Base-by-base conservation (phyloP, 768 basidiomycete genomes). In the Hysterangium stoloniferum region DNA sequence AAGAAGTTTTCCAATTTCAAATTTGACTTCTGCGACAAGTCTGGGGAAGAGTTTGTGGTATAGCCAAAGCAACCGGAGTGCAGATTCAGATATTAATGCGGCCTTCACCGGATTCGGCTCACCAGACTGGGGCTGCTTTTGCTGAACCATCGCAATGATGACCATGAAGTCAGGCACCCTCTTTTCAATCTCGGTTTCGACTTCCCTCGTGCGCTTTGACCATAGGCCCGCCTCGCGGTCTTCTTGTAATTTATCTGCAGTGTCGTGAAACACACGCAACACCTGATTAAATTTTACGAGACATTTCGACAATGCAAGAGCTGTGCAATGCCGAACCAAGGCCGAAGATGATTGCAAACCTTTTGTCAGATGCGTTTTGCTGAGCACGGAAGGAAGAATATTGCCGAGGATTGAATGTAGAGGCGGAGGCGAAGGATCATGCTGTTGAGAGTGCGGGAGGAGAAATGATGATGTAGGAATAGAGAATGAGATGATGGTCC, bases 131-230 rank as follows among this genome's bases (percentile, higher is more conserved):
- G 49, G 57, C 38, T 47, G 38, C 46, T 56, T 67, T 56, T 64
- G 80, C 56, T 91, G 85, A 5, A 84, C 82, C 60, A 93, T 86
- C 0, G 81, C 87, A 8, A 96, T 75, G 48, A 96, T 68, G 45
- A 94, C 88, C 57, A 84, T 80, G 52, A 94, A 84, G 44, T 94
- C 93, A 0, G 95, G 94, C 1, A 94, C 75, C 4, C 90, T 74
- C 52, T 73, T 75, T 25, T 87, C 74, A 28, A 79, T 74, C 64
- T 93, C 89, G 57, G 75, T 71, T 61, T 87, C 83, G n/a, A 92
- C 59, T 55, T 94, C 89, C 29, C 67, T 65, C 38, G 73, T 66
- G 31, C 85, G 66, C 52, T 68, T 74, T n/a, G 68, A 67, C 90
- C 92, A 96, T 57, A 83, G 77, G 1, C 91, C 84, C 19, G 78